Evolutionary conservation across 352 stramenopile genomes (phyloP), one percentile per base, ranked within the genome.

Genomic region (Halophytophthora batemanensis): DNA sequence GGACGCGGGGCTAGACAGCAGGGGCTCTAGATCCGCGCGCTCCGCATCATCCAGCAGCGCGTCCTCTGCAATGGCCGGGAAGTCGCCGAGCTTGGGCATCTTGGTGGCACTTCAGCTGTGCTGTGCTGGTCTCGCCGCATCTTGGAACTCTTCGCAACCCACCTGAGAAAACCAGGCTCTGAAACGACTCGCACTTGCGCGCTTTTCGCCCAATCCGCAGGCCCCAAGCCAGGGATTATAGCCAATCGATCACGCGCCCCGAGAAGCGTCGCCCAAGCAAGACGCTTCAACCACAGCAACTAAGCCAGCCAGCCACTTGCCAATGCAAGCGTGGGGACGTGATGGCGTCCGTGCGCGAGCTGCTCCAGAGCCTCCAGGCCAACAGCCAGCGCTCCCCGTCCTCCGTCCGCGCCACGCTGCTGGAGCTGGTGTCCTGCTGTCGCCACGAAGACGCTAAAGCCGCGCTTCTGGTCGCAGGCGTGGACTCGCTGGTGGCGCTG

Each of bases 271-370:
- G 5, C 8, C 18, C 33, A 34, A 42, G 48, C 42, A 17, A 51
- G 11, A 3, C 46, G 54, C 59, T 66, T 66, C 59, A 66, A 66
- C 46, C 41, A 50, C 23, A 1, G 22, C 45, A 38, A 38, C 29
- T 12, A 35, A 6, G 13, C 13, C n/a, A n/a, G n/a, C n/a, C n/a
- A n/a, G 11, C 4, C 37, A 42, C 25, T 31, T 31, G 25, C 8
- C 25, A 31, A 31, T 31, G 25, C 25, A 8, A 49, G 19, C n/a
- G n/a, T 25, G 22, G 6, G 2, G 44, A 13, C 44, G 13, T 0
- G 13, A 84, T 82, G 76, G 67, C 73, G 45, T 75, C 62, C 7
- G 66, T 73, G 12, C 61, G 72, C 22, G 65, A 57, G 54, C 59
- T 84, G 44, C 62, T 87, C 22, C 39, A 56, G 22, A 61, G 43